These are phyloP conservation scores for Phoma sp. DNA, from an alignment of 2,329 filamentous ascomycete genomes.

Conservation along the genomic window DNA sequence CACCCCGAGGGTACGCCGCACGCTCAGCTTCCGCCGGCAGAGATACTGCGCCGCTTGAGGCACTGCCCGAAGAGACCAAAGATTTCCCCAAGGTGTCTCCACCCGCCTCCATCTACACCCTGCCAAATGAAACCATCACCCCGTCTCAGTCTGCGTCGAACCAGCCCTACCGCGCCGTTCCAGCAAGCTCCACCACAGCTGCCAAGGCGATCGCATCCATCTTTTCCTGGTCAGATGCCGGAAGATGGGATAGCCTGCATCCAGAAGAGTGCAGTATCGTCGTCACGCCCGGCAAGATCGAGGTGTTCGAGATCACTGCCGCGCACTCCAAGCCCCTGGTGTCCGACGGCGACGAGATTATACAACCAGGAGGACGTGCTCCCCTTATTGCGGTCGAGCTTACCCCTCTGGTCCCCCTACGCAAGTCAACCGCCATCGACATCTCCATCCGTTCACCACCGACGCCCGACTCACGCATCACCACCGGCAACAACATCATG, in stretches of 20 bases:
- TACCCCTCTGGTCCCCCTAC: conserved; percentile 87
- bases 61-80: conserved; percentile 31
- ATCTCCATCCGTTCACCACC: conserved; percentile 92
- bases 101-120: conserved; percentile 48
- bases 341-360: conserved; percentile 50
- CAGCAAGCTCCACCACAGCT: conserved; percentile 58
- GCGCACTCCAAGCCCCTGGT: conserved; percentile 53
- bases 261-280: conserved; percentile 68
- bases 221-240: conserved; percentile 66
- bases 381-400: conserved; percentile 78
- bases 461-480: conserved; percentile 73
- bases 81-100: conserved; percentile 53
- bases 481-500: conserved; percentile 78
- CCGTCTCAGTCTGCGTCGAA: conserved; percentile 87
- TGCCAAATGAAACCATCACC: conserved; percentile 64
- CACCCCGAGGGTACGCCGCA: conserved; percentile 24
- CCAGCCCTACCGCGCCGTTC: conserved; percentile 65
- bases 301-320: conserved; percentile 64
- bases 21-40: conserved; percentile 21
- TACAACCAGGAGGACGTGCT: conserved; percentile 45
- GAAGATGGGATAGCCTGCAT: conserved; percentile 66
- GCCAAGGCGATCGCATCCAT: conserved; percentile 65
- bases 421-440: conserved; percentile 89
- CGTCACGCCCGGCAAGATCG: conserved; percentile 68
- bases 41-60: conserved; percentile 19